These are phyloP conservation scores for Leccinum aurantiacum DNA, from an alignment of 768 basidiomycete genomes.

Conservation along the genomic window DNA sequence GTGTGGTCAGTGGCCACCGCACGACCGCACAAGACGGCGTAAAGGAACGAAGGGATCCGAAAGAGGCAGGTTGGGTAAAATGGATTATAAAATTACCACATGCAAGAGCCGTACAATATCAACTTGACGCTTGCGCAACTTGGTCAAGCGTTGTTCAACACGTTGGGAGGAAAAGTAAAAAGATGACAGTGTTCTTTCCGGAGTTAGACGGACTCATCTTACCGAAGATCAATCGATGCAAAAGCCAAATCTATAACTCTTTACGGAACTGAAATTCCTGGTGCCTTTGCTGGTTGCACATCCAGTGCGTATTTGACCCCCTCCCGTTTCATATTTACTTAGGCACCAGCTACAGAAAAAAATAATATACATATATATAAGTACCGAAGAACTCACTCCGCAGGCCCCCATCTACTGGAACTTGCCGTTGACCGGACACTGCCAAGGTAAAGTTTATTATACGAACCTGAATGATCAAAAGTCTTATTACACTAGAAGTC, in stretches of 20 bases:
- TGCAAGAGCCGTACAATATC: conserved; percentile 20
- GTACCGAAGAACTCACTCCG: conserved; percentile 23
- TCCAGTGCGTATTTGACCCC: conserved; percentile 10
- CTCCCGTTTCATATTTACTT: conserved; percentile 2
- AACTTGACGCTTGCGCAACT: background rate
- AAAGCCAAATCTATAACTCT: conserved; percentile 34
- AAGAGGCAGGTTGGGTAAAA: conserved; percentile 16
- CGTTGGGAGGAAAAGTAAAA: conserved; percentile 7
- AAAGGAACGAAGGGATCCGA: conserved; percentile 3
- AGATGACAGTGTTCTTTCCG: conserved; percentile 23
- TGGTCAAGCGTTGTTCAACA: conserved; percentile 3
- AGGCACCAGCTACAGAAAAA: conserved; percentile 4
- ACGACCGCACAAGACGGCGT: conserved; percentile 5
- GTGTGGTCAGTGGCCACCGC: conserved; percentile 1
- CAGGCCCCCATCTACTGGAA: conserved; percentile 27
- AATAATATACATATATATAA: conserved; percentile 9
- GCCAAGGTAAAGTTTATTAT: conserved; percentile 32
- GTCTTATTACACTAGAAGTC: conserved; percentile 23
- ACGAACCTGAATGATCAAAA: conserved; percentile 29
- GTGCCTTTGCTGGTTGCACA: conserved; percentile 23
- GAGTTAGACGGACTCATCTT: conserved; percentile 34
- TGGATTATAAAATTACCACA: conserved; percentile 12
- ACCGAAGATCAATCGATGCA: conserved; percentile 32
- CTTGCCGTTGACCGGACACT: conserved; percentile 27
- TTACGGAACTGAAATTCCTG: conserved; percentile 33